Percentiles rank a stretch among this genome's conserved stretches.
Evolutionary conservation across 306 rosid species (phyloP).

Genomic region (Vachellia collinsii): DNA sequence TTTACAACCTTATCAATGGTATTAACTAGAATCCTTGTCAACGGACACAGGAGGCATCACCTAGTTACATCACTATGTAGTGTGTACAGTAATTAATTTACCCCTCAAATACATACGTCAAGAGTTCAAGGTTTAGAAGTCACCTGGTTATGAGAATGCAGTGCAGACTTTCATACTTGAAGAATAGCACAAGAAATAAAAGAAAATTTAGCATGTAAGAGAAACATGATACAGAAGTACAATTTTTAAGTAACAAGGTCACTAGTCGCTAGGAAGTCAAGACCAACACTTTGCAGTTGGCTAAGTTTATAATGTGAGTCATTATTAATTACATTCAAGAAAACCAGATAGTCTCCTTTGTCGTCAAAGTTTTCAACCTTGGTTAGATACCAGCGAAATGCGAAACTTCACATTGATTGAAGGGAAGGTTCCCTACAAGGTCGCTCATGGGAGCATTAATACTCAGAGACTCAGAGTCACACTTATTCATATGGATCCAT

Average conservation of each 20-base stretch:
- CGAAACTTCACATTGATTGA: neutral
- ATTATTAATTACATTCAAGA: neutral
- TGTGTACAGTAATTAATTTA: neutral
- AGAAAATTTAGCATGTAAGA: constrained; percentile 5
- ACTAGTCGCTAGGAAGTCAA: neutral
- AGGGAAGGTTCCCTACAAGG: constrained; percentile 12
- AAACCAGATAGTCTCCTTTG: neutral
- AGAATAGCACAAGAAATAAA: neutral
- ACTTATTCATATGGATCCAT: neutral
- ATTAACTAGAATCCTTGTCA: neutral
- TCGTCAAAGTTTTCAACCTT: neutral
- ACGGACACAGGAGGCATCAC: neutral
- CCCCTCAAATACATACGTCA: neutral
- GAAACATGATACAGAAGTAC: constrained; percentile 5
- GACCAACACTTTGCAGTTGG: constrained; percentile 2
- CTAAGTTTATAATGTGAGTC: neutral
- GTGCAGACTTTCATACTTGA: constrained; percentile 14
- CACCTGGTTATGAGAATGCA: constrained; percentile 4
- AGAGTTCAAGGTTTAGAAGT: neutral
- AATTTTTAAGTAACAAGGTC: neutral
- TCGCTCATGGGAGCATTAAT: neutral
- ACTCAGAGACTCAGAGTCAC: neutral
- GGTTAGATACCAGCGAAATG: neutral
- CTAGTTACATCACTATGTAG: neutral
- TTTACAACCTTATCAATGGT: neutral